Conservation (phyloP, 2,329 filamentous ascomycete genomes). For the Pseudogymnoascus sp. region DNA sequence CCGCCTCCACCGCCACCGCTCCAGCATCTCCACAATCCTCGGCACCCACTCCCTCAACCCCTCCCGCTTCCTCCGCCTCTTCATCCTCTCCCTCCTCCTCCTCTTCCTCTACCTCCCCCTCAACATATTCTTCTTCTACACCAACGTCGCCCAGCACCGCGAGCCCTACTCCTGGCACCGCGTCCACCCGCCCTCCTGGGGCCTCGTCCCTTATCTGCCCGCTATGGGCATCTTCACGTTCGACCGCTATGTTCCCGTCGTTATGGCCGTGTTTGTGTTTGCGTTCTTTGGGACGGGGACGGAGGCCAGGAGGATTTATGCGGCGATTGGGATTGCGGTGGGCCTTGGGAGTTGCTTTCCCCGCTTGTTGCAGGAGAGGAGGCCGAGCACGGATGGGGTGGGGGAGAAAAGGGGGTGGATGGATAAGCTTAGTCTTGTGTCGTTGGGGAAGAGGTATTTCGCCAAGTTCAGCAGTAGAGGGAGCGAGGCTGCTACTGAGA, state of each 20-base stretch:
- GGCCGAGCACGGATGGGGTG: neutral
- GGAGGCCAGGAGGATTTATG: conserved; percentile 50
- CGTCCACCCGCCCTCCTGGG: conserved; percentile 44
- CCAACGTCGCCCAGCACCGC: conserved; percentile 33
- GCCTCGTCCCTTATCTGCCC: conserved; percentile 41
- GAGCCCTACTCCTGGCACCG: conserved; percentile 43
- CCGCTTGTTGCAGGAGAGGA: neutral
- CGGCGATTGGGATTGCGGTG: conserved; percentile 33
- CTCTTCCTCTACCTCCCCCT: conserved; percentile 44
- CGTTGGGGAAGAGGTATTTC: neutral
- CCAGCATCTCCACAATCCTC: conserved; percentile 48
- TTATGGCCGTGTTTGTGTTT: conserved; percentile 46
- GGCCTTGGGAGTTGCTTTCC: conserved; percentile 32
- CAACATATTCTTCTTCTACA: conserved; percentile 42
- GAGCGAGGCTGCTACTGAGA: neutral
- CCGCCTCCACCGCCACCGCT: conserved; percentile 52
- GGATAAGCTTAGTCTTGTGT: neutral
- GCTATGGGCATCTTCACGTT: conserved; percentile 35
- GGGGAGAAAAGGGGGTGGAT: neutral
- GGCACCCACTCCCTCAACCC: conserved; percentile 41
- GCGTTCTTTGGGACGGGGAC: conserved; percentile 56
- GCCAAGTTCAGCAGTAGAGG: neutral
- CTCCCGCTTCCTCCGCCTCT: conserved; percentile 53
- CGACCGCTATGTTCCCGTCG: conserved; percentile 51
- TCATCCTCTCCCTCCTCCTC: conserved; percentile 44